Conservation (phyloP, 78 protist species). For the Dictyostelium firmibasis region DNA sequence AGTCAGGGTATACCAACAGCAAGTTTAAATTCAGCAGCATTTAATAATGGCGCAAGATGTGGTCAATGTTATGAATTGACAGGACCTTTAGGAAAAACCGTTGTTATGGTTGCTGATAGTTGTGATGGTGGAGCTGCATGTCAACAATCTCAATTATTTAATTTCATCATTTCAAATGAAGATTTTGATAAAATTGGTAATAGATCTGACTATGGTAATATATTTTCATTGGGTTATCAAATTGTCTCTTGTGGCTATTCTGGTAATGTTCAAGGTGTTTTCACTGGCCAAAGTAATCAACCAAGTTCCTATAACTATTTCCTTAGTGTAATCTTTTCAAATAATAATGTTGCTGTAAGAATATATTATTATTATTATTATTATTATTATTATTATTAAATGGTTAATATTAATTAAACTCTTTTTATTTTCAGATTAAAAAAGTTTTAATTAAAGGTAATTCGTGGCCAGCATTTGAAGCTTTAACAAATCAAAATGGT, state of each 20-base stretch:
- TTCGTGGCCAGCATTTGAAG: not conserved
- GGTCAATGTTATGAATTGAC: slow-evolving; percentile 42
- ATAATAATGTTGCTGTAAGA: slow-evolving; percentile 16
- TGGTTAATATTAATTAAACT: not conserved
- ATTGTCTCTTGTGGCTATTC: slow-evolving; percentile 29
- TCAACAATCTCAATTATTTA: slow-evolving; percentile 15
- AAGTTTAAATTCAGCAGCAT: slow-evolving; percentile 1
- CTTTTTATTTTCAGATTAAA: slow-evolving; percentile 9
- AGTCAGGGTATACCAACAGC: not conserved
- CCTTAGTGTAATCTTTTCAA: not conserved
- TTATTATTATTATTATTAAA: not conserved
- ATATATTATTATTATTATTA: not conserved
- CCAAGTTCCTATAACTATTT: not conserved
- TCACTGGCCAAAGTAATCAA: not conserved
- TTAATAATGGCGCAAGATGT: slow-evolving; percentile 45
- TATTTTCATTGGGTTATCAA: slow-evolving; percentile 56
- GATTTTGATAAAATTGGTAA: not conserved
- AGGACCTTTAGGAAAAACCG: slow-evolving; percentile 14
- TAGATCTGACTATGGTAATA: not conserved
- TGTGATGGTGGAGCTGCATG: slow-evolving; percentile 36
- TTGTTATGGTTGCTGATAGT: slow-evolving; percentile 19
- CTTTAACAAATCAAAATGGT: not conserved
- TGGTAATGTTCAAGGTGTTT: not conserved
- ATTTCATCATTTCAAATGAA: not conserved
- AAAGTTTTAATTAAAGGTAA: slow-evolving; percentile 8